A percentile compares a stretch with the other conserved stretches of the same genome.
Evolutionary conservation across 1,284 basidiomycete species (phyloP).

Genomic region (Volvariella volvacea): DNA sequence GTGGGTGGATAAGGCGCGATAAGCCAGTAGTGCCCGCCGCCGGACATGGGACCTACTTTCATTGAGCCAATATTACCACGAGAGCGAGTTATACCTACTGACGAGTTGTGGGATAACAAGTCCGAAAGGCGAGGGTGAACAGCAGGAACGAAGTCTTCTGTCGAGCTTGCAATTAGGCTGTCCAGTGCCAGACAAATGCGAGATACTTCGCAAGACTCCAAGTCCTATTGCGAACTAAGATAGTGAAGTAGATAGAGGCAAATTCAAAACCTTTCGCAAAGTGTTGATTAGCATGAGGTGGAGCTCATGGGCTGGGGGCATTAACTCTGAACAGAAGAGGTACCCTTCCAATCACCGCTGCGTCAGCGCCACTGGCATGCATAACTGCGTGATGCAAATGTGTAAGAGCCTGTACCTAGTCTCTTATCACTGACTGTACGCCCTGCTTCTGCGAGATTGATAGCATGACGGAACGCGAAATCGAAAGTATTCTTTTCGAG

Average conservation of each 20-base stretch:
- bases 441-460: constrained; percentile 66
- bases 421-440: constrained; percentile 54
- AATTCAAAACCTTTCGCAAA: constrained; percentile 53
- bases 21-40: constrained; percentile 52
- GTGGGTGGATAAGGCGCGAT: constrained; percentile 43
- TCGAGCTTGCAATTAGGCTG: constrained; percentile 50
- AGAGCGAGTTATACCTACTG: constrained; percentile 34
- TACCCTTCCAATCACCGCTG: constrained; percentile 44
- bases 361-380: neutral
- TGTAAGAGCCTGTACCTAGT: constrained; percentile 40
- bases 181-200: constrained; percentile 69
- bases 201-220: constrained; percentile 47
- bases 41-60: constrained; percentile 47
- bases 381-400: constrained; percentile 1
- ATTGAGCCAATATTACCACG: constrained; percentile 8
- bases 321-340: constrained; percentile 64
- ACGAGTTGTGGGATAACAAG: constrained; percentile 66
- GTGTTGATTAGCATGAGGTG: constrained; percentile 81
- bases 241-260: neutral
- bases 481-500: constrained; percentile 38
- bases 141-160: constrained; percentile 63
- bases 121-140: constrained; percentile 58
- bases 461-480: constrained; percentile 65
- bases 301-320: constrained; percentile 61
- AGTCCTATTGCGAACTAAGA: constrained; percentile 39